Evolutionary conservation across 495 filamentous ascomycete genomes (phyloP).

Genomic region (Annulohypoxylon moriforme): DNA sequence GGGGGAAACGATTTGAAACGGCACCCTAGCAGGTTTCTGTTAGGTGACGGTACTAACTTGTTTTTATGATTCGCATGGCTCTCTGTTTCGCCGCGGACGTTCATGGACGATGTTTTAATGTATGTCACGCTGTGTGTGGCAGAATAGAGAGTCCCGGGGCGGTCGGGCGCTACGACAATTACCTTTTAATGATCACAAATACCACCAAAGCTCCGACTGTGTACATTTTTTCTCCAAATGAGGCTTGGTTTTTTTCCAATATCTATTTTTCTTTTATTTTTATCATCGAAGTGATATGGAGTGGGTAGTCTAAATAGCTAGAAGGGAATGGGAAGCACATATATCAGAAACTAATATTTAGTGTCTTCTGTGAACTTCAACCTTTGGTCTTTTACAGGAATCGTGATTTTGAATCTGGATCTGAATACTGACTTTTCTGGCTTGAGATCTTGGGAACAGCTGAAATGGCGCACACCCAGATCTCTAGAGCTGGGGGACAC

Average conservation of each 20-base stretch:
- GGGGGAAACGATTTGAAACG: constrained; percentile 16
- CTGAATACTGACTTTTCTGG: too few relatives aligned
- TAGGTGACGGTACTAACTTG: constrained; percentile 21
- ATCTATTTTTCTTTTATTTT: constrained; percentile 26
- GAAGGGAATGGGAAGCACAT: constrained; percentile 43
- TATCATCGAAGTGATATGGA: constrained; percentile 32
- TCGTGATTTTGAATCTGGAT: not conserved
- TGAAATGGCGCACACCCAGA: not conserved
- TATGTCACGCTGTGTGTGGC: constrained; percentile 46
- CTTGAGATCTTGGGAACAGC: not conserved
- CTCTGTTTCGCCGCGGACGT: constrained; percentile 20
- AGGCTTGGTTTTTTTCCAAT: constrained; percentile 33
- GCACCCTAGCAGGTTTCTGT: constrained; percentile 12
- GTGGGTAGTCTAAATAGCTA: constrained; percentile 41
- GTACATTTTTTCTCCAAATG: constrained; percentile 41
- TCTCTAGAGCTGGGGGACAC: constrained; percentile 5
- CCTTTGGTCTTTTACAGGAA: not conserved
- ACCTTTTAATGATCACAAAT: constrained; percentile 42
- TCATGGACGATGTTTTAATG: constrained; percentile 23
- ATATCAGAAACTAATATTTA: constrained; percentile 35
- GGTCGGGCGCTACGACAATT: constrained; percentile 43
- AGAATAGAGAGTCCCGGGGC: constrained; percentile 30
- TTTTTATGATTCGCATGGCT: constrained; percentile 40
- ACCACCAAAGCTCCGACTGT: constrained; percentile 39
- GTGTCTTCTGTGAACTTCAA: not conserved